Evolutionary conservation across 345 rosid genomes (phyloP).

Genomic region (Salix koriyanagi): DNA sequence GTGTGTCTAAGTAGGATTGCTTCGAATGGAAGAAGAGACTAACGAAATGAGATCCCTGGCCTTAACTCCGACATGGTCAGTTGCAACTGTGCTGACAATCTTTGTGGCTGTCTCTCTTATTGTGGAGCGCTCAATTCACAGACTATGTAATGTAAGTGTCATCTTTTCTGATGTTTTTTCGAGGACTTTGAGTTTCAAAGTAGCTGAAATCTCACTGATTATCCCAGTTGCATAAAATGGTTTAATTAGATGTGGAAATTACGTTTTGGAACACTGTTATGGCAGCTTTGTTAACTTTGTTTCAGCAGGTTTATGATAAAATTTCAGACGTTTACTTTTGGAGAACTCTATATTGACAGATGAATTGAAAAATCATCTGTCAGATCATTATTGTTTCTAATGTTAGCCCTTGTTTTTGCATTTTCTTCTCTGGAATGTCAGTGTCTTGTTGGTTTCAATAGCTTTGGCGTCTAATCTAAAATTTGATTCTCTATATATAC

Average conservation of each 20-base stretch:
- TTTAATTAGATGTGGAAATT: neutral
- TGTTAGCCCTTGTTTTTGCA: neutral
- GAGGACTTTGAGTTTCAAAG: neutral
- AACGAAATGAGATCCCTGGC: constrained; percentile 69
- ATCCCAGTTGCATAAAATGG: neutral
- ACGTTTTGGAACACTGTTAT: neutral
- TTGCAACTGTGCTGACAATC: constrained; percentile 82
- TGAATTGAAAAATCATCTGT: neutral
- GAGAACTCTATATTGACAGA: neutral
- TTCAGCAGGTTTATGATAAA: neutral
- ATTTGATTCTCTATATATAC: no score
- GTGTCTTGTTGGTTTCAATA: neutral
- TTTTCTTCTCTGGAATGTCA: neutral
- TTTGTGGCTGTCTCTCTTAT: constrained; percentile 76
- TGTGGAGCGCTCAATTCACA: constrained; percentile 82
- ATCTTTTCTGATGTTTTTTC: neutral
- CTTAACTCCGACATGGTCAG: constrained; percentile 92
- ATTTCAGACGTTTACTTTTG: neutral
- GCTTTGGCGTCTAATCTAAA: neutral
- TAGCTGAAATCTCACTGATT: neutral
- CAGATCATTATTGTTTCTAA: neutral
- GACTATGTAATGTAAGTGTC: constrained; percentile 62
- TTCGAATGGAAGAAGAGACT: constrained; percentile 21
- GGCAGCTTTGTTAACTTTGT: neutral
- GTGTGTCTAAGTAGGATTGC: constrained; percentile 10